phyloP scores from a whole-genome alignment of 805 yeast species.

The Kluyveromyces dobzhanskii region DNA sequence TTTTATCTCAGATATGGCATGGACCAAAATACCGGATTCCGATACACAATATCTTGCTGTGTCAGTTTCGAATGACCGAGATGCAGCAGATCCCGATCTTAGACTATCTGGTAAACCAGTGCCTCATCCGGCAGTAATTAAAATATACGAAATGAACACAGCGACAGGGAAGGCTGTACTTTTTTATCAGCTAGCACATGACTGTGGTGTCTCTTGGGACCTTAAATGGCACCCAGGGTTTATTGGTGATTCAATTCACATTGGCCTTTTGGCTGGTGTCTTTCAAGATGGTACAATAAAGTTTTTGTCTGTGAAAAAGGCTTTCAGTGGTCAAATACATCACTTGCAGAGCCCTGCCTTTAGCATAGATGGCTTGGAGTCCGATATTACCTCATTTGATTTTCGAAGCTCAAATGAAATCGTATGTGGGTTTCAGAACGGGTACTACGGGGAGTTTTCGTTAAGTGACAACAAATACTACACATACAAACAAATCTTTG shows the following conservation, averaged over 20 bases:
- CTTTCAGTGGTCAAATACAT: constrained; percentile 8
- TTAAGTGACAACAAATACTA: constrained; percentile 31
- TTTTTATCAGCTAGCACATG: constrained; percentile 22
- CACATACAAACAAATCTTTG: constrained; percentile 31
- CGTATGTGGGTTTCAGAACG: constrained; percentile 51
- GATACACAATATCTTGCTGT: constrained; percentile 41
- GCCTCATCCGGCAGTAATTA: constrained; percentile 1
- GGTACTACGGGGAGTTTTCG: constrained; percentile 50
- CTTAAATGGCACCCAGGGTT: constrained; percentile 31
- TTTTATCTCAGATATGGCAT: constrained; percentile 42
- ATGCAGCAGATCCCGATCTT: constrained; percentile 23
- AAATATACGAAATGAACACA: constrained; percentile 1
- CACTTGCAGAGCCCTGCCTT: constrained; percentile 19
- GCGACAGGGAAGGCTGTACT: constrained; percentile 15
- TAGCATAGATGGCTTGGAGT: constrained; percentile 19
- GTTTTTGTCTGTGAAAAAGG: constrained; percentile 32
- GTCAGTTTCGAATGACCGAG: constrained; percentile 33
- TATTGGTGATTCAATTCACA: constrained; percentile 6
- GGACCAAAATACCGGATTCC: constrained; percentile 35
- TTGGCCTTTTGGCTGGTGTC: constrained; percentile 43
- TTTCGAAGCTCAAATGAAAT: constrained; percentile 37
- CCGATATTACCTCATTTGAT: constrained; percentile 39
- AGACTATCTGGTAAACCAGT: constrained; percentile 17
- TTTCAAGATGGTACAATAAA: constrained; percentile 53
- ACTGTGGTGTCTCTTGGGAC: constrained; percentile 38